phyloP scores from a whole-genome alignment of 2,329 filamentous ascomycete genomes.

The Fusarium austroafricanum region DNA sequence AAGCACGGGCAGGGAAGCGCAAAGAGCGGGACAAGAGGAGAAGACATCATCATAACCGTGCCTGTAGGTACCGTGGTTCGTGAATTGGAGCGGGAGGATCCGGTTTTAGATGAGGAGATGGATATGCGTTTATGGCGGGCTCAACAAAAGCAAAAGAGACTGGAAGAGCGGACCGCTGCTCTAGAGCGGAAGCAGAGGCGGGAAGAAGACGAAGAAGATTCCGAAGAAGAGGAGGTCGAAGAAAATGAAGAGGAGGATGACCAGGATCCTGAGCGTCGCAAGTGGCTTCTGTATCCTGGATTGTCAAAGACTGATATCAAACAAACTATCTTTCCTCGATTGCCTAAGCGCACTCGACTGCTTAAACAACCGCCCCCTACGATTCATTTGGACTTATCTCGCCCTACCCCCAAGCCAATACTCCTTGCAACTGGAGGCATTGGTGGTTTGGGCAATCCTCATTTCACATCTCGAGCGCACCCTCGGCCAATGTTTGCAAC shows the following conservation, averaged over 20 bases:
- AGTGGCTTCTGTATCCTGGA: conserved; percentile 90
- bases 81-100: conserved; percentile 83
- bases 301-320: conserved; percentile 76
- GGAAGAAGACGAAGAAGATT: conserved; percentile 29
- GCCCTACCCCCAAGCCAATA: conserved; percentile 84
- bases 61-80: conserved; percentile 92
- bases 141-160: conserved; percentile 50
- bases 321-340: conserved; percentile 60
- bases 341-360: conserved; percentile 64
- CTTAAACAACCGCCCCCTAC: conserved; percentile 78
- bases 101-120: conserved; percentile 72
- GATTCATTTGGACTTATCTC: conserved; percentile 77
- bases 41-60: conserved; percentile 89
- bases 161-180: conserved; percentile 51
- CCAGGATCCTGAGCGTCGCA: conserved; percentile 67
- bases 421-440: conserved; percentile 88
- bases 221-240: conserved; percentile 36
- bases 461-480: conserved; percentile 83
- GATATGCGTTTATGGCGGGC: conserved; percentile 50
- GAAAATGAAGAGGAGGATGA: conserved; percentile 56
- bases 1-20: conserved; percentile 81
- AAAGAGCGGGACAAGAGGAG: conserved; percentile 80
- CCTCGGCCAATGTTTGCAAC: conserved; percentile 88
- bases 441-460: conserved; percentile 92
- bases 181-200: conserved; percentile 46